Evolutionary conservation across 768 basidiomycete species (phyloP), one percentile per base, ranked within the genome.

Genomic region (Neoboletus brunneissimus): DNA sequence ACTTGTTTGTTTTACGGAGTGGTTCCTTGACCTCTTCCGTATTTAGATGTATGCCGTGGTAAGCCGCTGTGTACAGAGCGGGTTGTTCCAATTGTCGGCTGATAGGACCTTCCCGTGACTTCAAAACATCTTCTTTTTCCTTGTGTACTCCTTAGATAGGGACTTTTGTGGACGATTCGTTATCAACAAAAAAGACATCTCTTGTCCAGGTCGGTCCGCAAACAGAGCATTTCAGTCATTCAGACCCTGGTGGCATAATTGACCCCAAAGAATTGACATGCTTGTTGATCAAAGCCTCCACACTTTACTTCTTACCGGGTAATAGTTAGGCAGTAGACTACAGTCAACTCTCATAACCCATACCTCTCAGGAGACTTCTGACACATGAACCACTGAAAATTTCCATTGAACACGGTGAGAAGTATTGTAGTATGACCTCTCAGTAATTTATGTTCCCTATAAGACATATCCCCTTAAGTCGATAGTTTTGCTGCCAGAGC

Each of bases 41-140:
- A 37, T 41, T 25, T 63, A 64, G 62, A 60, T 56, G 56, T 47
- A 56, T 40, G 32, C n/a, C 31, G 5, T 23, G 11, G 20, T 16
- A 18, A 20, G 27, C 27, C 35, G 12, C 29, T 13, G 25, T 20
- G 38, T 20, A 20, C 8, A 11, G 27, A 43, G 20, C n/a, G 35
- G 10, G 23, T 44, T 29, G n/a, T 51, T 43, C n/a, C 31, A n/a
- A 32, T 49, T 18, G 22, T 12, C 3, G 3, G 27, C 15, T 32
- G 50, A 53, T 22, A 23, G 49, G n/a, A 55, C 42, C 23, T 48
- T 44, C 54, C 31, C n/a, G 27, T 55, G 29, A 34, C 38, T 29
- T 41, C 25, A 29, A 29, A 32, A 45, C 12, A 23, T 18, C 23
- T 18, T 48, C 31, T 25, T 44, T 27, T 27, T 32, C 13, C 23